Evolutionary conservation across 2,329 filamentous ascomycete species (phyloP), one percentile per base, ranked within the genome.

Genomic region (Fusarium penzigii): DNA sequence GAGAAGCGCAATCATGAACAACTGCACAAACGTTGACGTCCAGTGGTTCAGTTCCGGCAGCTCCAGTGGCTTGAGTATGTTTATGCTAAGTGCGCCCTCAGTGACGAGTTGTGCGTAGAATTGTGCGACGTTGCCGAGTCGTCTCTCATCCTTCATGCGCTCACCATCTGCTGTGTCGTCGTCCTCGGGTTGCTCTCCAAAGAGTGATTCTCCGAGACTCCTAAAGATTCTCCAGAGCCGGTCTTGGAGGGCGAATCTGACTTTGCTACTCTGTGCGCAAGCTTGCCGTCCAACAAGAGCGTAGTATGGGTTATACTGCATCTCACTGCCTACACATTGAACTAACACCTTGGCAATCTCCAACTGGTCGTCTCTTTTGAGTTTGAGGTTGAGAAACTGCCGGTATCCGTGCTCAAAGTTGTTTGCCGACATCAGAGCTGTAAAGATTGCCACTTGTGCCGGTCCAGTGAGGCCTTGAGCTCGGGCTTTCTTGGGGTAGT

Each of bases 281-380:
- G 97, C 79, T 58, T 87, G 86, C 44, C 83, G 84, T 10, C 91
- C 92, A 38, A 99, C 86, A 1, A 96, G 77, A 0, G 90, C 89
- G 68, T 99, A 99, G 74, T 96, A 99, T 1, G 89, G 90, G 65
- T 99, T 99, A 72, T 97, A 96, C 1, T 80, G 79, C 51, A 87
- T 79, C 72, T 97, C 94, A 3, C 88, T 87, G 41, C 90, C 90
- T 1, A 87, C 87, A 67, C 92, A 97, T 62, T 94, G 92, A 9
- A 97, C 81, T 29, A 99, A 78, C 16, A 99, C 92, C 47, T 88
- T 85, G 1, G 93, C 87, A 32, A 97, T 89, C 68, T 97, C 93
- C 20, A 87, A 82, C 59, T 94, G 87, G 65, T 97, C 92, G 16
- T 90, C 84, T 61, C 87, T 90, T 73, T 94, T 97, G 43, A 99